Evolutionary conservation across 805 yeast genomes (phyloP).

Genomic region (Candida loeiensis): DNA sequence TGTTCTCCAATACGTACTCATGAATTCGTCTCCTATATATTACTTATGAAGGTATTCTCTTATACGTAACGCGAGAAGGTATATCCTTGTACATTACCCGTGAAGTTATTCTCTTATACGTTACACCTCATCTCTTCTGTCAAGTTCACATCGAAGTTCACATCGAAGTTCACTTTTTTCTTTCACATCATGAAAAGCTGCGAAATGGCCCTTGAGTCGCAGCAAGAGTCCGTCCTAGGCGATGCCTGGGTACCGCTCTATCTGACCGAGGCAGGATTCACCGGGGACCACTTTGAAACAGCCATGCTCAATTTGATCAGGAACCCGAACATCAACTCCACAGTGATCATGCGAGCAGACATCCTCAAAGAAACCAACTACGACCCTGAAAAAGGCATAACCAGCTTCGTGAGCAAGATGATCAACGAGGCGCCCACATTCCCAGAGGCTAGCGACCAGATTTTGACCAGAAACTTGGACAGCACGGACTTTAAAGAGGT

Average conservation of each 20-base stretch:
- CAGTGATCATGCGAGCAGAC: conserved; percentile 87
- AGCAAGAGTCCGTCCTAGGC: conserved; percentile 47
- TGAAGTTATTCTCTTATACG: too few relatives aligned
- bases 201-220: neutral
- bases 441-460: conserved; percentile 21
- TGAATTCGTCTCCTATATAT: too few relatives aligned
- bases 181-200: neutral
- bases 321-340: conserved; percentile 88
- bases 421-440: conserved; percentile 31
- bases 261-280: conserved; percentile 46
- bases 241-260: conserved; percentile 61
- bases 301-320: conserved; percentile 79
- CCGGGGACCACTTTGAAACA: conserved; percentile 54
- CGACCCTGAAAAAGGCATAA: conserved; percentile 30
- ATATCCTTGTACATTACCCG: too few relatives aligned
- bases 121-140: too few relatives aligned
- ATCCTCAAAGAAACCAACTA: conserved; percentile 53
- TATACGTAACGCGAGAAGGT: too few relatives aligned
- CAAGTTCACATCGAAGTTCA: too few relatives aligned
- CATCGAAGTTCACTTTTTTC: neutral
- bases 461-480: conserved; percentile 31
- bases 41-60: too few relatives aligned
- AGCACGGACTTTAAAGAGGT: conserved; percentile 31
- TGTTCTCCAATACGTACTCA: too few relatives aligned
- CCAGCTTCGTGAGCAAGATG: conserved; percentile 25